Conservation (phyloP, 1,139 yeast genomes). For the Ogataea hybrid region DNA sequence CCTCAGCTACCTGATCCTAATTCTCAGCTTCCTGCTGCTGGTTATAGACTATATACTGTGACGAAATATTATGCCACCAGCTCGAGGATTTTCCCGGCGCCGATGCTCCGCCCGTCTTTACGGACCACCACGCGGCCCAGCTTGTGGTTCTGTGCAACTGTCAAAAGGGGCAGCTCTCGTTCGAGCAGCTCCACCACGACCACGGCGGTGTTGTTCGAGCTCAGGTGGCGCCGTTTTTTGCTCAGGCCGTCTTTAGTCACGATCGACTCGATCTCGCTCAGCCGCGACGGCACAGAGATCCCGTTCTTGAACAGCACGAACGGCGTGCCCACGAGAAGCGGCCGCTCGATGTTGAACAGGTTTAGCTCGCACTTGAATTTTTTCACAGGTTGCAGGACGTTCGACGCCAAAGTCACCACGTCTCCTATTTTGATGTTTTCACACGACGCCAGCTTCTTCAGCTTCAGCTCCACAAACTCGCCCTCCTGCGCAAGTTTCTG, state of each 20-base stretch:
- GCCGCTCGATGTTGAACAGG: slow-evolving; percentile 66
- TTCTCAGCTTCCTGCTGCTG: slow-evolving; percentile 61
- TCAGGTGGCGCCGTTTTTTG: slow-evolving; percentile 63
- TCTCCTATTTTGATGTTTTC: slow-evolving; percentile 74
- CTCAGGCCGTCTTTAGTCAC: slow-evolving; percentile 44
- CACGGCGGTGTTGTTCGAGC: slow-evolving; percentile 68
- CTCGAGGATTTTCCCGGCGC: slow-evolving; percentile 68
- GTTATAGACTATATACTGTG: slow-evolving; percentile 59
- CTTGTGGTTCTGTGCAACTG: slow-evolving; percentile 55
- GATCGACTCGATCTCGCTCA: slow-evolving; percentile 54
- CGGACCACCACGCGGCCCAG: slow-evolving; percentile 84
- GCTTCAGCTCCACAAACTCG: slow-evolving; percentile 60
- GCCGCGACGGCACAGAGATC: slow-evolving; percentile 70
- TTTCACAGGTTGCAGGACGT: slow-evolving; percentile 46
- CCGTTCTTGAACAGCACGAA: slow-evolving; percentile 82
- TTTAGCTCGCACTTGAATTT: slow-evolving; percentile 56
- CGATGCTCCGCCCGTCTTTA: slow-evolving; percentile 82
- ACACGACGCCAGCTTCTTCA: slow-evolving; percentile 41
- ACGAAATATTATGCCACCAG: slow-evolving; percentile 4
- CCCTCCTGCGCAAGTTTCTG: slow-evolving; percentile 59
- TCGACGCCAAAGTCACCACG: slow-evolving; percentile 43
- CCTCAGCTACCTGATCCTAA: slow-evolving; percentile 46
- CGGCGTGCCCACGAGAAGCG: slow-evolving; percentile 81
- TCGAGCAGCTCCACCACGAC: slow-evolving; percentile 65
- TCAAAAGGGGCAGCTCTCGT: slow-evolving; percentile 59